A percentile compares a stretch with the other conserved stretches of the same genome.
Conservation (phyloP, 2,329 filamentous ascomycete species). For the Coccinonectria pachysandricola region DNA sequence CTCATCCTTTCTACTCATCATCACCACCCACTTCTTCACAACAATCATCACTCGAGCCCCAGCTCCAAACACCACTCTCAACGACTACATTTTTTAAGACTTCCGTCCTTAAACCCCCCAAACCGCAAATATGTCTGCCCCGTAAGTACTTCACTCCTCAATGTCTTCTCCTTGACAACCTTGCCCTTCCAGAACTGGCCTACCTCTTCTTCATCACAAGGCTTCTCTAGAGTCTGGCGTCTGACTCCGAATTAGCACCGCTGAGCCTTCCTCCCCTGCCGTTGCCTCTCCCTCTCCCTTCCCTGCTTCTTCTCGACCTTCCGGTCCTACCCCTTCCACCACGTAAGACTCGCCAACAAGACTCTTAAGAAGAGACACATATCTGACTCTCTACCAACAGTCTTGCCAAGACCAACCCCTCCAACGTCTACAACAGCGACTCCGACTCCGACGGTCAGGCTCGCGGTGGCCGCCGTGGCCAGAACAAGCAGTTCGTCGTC, state of each 20-base stretch:
- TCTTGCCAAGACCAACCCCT: constrained; percentile 17
- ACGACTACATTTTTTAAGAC: constrained; percentile 7
- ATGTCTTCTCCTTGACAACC: too few species aligned
- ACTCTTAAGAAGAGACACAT: constrained; percentile 1
- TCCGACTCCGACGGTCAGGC: constrained; percentile 22
- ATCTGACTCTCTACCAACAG: constrained; percentile 9
- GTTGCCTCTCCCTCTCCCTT: constrained; percentile 10
- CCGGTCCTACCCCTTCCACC: constrained; percentile 5
- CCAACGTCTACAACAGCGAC: constrained; percentile 18
- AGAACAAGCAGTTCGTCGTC: constrained; percentile 18
- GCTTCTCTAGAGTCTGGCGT: constrained; percentile 5
- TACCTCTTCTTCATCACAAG: constrained; percentile 3
- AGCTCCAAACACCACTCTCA: constrained; percentile 9
- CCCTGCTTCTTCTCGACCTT: constrained; percentile 10
- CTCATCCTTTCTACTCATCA: constrained; percentile 7
- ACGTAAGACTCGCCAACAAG: constrained; percentile 8
- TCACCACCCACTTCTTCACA: constrained; percentile 15
- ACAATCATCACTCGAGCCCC: constrained; percentile 15
- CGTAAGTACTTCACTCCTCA: constrained; percentile 10
- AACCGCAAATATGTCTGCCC: constrained; percentile 17
- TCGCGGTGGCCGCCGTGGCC: constrained; percentile 18
- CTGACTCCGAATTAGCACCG: constrained; percentile 15
- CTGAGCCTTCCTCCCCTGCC: constrained; percentile 9
- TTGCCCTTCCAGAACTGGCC: too few species aligned
- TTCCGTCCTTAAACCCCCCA: constrained; percentile 7